Conservation (phyloP, 805 yeast genomes). For the Cyberlindnera saturnus region DNA sequence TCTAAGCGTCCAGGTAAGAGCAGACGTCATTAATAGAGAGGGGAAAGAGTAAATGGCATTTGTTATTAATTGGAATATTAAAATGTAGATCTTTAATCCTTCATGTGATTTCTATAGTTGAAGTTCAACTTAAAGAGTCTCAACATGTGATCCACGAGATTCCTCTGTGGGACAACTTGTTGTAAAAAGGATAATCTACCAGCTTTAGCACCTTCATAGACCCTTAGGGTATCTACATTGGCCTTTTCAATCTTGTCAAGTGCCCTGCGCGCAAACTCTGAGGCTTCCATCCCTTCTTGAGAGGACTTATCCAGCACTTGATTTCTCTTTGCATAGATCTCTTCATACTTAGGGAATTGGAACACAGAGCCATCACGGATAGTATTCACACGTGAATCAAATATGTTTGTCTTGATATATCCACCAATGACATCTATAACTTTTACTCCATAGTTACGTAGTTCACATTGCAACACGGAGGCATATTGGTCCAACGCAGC, state of each 20-base stretch:
- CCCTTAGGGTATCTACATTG: constrained; percentile 10
- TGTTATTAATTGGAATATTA: not conserved
- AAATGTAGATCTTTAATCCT: no score
- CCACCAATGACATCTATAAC: constrained; percentile 39
- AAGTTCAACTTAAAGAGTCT: constrained; percentile 17
- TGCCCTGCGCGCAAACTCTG: constrained; percentile 33
- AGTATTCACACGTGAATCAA: constrained; percentile 5
- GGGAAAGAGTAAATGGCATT: not conserved
- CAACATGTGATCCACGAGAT: constrained; percentile 12
- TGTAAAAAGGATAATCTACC: constrained; percentile 5
- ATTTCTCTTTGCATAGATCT: constrained; percentile 7
- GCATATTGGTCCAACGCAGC: constrained; percentile 40
- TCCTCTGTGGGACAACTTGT: constrained; percentile 7
- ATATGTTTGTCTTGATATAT: constrained; percentile 32
- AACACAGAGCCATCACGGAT: constrained; percentile 16
- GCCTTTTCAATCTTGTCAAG: constrained; percentile 29
- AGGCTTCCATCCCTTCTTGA: constrained; percentile 26
- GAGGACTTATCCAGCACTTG: constrained; percentile 3
- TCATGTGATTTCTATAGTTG: constrained; percentile 17
- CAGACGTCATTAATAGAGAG: constrained; percentile 32
- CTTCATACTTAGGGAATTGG: constrained; percentile 15
- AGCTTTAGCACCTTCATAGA: constrained; percentile 19
- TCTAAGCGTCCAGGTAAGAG: constrained; percentile 49
- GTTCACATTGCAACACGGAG: constrained; percentile 29
- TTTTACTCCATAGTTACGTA: constrained; percentile 35